Percentiles rank a stretch among this genome's conserved stretches.
Conservation (phyloP, 1,284 basidiomycete genomes). For the Somion occarium region DNA sequence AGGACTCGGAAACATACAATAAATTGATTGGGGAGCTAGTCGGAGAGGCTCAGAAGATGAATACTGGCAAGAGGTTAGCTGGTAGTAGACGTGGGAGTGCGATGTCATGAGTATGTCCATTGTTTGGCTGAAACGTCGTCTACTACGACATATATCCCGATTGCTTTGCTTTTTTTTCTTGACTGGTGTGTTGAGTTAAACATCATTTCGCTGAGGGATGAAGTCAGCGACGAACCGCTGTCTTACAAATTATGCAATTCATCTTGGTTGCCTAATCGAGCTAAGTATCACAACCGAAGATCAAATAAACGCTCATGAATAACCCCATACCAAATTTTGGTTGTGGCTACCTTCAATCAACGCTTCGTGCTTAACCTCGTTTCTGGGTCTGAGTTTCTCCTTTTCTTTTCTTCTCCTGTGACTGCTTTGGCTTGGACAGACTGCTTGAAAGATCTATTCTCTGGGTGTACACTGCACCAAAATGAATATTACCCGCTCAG, state of each 20-base stretch:
- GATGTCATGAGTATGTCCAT: conserved; percentile 19
- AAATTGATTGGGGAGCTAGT: conserved; percentile 77
- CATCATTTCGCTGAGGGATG: too few relatives aligned
- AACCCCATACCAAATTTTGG: background rate
- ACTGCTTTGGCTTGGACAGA: background rate
- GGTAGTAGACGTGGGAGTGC: conserved; percentile 49
- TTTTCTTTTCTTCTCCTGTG: background rate
- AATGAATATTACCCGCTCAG: conserved; percentile 93
- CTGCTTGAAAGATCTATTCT: background rate
- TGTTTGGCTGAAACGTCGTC: background rate
- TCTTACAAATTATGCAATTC: too few relatives aligned
- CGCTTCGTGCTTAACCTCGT: background rate
- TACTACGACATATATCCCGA: too few relatives aligned
- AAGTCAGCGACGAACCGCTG: too few relatives aligned
- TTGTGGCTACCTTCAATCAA: too few relatives aligned
- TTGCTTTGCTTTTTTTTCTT: too few relatives aligned
- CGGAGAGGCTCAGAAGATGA: conserved; percentile 77
- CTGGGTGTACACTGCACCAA: background rate
- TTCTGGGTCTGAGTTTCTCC: background rate
- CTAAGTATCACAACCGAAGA: background rate
- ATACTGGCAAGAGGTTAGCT: conserved; percentile 50
- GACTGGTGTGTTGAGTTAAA: too few relatives aligned
- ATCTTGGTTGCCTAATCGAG: background rate
- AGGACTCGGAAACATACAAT: conserved; percentile 86
- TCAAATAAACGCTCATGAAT: background rate